These are phyloP conservation scores for Coemansia sp. DNA, from an alignment of 192 early-diverging fungal species.

Conservation along the genomic window DNA sequence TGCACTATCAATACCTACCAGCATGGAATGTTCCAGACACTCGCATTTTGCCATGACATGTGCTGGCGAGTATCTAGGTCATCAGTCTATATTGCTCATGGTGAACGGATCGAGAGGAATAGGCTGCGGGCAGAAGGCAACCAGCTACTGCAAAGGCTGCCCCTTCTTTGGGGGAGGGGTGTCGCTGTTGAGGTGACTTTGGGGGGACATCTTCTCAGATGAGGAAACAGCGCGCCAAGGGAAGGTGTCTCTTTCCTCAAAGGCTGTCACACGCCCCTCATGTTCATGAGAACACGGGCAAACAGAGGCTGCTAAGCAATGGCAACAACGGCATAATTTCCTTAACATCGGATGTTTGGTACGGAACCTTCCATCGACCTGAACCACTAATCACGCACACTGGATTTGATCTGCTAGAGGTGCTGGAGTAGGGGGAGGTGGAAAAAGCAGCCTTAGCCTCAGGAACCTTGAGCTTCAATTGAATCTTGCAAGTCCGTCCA, in stretches of 20 bases:
- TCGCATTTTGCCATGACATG: background rate
- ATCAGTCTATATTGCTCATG: background rate
- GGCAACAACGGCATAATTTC: background rate
- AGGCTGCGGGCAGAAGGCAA: background rate
- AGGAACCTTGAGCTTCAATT: background rate
- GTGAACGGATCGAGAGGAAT: background rate
- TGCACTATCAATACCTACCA: background rate
- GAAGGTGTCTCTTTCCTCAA: background rate
- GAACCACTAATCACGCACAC: background rate
- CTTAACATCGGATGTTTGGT: background rate
- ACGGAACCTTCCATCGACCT: constrained; percentile 22
- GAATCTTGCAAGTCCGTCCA: background rate
- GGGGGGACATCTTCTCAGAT: background rate
- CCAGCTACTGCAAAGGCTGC: background rate
- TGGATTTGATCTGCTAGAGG: background rate
- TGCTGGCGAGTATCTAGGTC: background rate
- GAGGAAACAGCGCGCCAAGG: background rate
- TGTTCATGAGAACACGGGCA: background rate
- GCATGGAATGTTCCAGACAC: background rate
- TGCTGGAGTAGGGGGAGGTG: background rate
- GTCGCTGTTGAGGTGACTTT: background rate
- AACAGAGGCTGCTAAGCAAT: background rate
- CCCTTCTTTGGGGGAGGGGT: too few relatives aligned
- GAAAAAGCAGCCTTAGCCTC: background rate
- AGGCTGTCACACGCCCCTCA: background rate